Evolutionary conservation across 768 basidiomycete genomes (phyloP).

Genomic region (Lactarius akahatsu): DNA sequence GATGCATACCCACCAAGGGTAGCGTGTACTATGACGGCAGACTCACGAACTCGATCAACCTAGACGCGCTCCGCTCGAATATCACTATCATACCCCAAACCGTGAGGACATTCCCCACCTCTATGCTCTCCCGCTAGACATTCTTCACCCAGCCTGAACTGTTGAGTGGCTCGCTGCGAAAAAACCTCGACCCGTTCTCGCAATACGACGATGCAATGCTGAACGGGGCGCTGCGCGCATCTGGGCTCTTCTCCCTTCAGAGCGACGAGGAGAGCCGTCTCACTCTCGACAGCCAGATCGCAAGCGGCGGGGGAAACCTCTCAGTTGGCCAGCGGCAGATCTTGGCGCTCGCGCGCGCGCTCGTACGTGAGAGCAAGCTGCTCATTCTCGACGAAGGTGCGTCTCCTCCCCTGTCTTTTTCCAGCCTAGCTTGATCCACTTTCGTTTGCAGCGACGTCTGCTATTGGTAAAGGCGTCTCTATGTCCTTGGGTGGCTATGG

Average conservation of each 20-base stretch:
- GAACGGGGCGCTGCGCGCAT: constrained; percentile 49
- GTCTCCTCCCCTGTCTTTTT: background rate
- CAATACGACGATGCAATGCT: constrained; percentile 53
- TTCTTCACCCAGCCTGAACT: constrained; percentile 43
- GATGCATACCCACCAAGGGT: constrained; percentile 54
- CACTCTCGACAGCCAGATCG: constrained; percentile 46
- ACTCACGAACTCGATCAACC: constrained; percentile 47
- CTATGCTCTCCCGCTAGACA: constrained; percentile 7
- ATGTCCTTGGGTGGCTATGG: background rate
- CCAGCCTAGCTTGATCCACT: background rate
- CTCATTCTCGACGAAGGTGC: constrained; percentile 57
- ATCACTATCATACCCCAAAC: constrained; percentile 62
- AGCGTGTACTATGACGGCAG: constrained; percentile 52
- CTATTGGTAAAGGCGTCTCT: constrained; percentile 37
- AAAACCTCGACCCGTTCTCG: constrained; percentile 59
- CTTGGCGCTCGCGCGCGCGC: constrained; percentile 56
- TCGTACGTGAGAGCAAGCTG: constrained; percentile 56
- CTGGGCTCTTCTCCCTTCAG: constrained; percentile 47
- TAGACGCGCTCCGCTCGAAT: constrained; percentile 50
- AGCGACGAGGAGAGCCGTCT: constrained; percentile 41
- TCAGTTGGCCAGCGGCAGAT: constrained; percentile 61
- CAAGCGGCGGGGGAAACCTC: constrained; percentile 46
- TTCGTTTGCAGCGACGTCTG: constrained; percentile 42
- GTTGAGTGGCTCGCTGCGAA: constrained; percentile 53
- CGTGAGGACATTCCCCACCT: constrained; percentile 35